phyloP scores from a whole-genome alignment of 2,329 filamentous ascomycete genomes.

The Plenodomus tracheiphilus region DNA sequence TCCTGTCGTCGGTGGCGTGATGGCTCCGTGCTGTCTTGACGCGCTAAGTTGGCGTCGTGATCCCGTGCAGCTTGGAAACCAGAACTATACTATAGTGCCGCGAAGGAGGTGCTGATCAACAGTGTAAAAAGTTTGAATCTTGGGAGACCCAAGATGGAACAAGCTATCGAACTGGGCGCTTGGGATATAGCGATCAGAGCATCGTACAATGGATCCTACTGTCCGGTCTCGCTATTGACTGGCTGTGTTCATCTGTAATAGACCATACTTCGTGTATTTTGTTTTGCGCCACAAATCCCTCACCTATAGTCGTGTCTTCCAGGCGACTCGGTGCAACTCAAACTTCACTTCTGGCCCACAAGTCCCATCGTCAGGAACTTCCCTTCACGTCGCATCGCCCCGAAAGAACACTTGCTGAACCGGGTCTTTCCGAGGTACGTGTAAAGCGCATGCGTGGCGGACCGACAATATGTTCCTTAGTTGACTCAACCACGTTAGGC shows the following conservation, averaged over 20 bases:
- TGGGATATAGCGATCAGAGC: not conserved
- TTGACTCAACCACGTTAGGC: not conserved
- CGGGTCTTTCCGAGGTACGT: not conserved
- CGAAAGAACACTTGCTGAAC: not conserved
- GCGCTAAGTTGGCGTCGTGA: not conserved
- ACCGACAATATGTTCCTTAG: not conserved
- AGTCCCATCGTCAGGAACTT: not conserved
- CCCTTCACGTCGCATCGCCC: not conserved
- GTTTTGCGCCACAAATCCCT: not conserved
- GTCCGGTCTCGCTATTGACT: not conserved
- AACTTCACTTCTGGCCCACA: not conserved
- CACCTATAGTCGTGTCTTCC: not conserved
- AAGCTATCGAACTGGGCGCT: not conserved
- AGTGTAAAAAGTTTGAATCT: not conserved
- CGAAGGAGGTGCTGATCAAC: not conserved
- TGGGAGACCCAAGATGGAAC: not conserved
- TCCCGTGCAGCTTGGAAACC: not conserved
- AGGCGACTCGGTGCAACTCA: not conserved
- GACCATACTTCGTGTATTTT: not conserved
- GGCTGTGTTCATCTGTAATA: not conserved
- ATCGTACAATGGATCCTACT: not conserved
- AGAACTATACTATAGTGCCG: not conserved
- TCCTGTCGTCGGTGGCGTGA: conserved; percentile 9
- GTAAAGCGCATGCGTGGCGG: not conserved
- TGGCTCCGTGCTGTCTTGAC: conserved; percentile 1